Conservation (phyloP, 768 basidiomycete species). For the Pulveroboletus ravenelii region DNA sequence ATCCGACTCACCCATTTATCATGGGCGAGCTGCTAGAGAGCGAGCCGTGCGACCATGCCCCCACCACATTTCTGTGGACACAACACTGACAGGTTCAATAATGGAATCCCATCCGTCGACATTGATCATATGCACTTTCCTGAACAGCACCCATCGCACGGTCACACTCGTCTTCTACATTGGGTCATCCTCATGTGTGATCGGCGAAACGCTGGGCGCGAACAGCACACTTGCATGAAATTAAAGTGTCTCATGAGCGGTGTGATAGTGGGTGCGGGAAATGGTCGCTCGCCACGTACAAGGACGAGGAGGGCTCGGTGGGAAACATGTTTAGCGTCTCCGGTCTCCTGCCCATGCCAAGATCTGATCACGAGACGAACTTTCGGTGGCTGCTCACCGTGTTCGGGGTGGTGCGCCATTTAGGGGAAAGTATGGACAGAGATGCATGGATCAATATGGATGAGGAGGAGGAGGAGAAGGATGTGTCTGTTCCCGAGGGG, state of each 20-base stretch:
- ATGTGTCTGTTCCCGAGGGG: conserved; percentile 11
- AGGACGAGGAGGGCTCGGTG: conserved; percentile 12
- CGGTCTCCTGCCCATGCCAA: neutral
- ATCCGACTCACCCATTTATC: no score
- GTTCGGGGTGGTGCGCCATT: neutral
- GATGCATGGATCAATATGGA: conserved; percentile 36
- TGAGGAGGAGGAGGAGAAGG: conserved; percentile 8
- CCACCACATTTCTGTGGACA: no score
- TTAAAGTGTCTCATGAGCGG: conserved; percentile 29
- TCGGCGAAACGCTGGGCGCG: conserved; percentile 56
- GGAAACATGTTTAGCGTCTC: conserved; percentile 17
- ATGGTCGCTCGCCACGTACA: neutral
- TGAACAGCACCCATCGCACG: conserved; percentile 16
- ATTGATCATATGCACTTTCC: conserved; percentile 22
- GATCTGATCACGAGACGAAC: neutral
- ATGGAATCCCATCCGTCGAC: conserved; percentile 4
- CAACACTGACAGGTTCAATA: no score
- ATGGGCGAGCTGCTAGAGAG: no score
- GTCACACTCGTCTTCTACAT: conserved; percentile 21
- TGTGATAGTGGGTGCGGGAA: conserved; percentile 7
- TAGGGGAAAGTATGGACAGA: conserved; percentile 19
- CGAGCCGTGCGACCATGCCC: no score
- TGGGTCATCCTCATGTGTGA: conserved; percentile 17
- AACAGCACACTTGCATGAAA: conserved; percentile 66
- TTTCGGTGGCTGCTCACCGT: neutral